Evolutionary conservation across 345 rosid species (phyloP).

Genomic region (Corchorus olitorius): DNA sequence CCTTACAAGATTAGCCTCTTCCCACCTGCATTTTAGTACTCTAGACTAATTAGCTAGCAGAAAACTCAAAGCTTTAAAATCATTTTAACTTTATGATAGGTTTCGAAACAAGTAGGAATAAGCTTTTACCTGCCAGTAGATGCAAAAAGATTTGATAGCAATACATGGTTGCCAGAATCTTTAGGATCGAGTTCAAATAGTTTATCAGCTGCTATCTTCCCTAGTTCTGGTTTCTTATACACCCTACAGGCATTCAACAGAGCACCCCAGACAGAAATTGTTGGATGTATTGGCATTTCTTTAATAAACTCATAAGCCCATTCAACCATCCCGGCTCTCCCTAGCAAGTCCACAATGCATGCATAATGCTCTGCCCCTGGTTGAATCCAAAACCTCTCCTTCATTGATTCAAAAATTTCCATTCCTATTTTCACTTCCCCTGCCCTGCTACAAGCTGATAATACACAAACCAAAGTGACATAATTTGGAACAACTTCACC

Average conservation of each 20-base stretch:
- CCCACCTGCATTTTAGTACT: constrained; percentile 58
- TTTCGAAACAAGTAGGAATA: neutral
- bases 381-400: constrained; percentile 49
- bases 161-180: constrained; percentile 79
- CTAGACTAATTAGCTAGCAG: neutral
- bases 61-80: neutral
- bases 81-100: neutral
- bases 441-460: constrained; percentile 87
- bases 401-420: constrained; percentile 69
- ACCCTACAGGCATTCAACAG: constrained; percentile 89
- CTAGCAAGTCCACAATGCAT: constrained; percentile 81
- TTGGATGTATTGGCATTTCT: constrained; percentile 70
- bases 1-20: constrained; percentile 70
- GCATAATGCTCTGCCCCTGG: constrained; percentile 85
- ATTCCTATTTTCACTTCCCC: constrained; percentile 67
- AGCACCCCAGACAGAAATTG: too few species aligned
- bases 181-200: constrained; percentile 76
- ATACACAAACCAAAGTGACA: constrained; percentile 69
- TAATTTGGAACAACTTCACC: constrained; percentile 56
- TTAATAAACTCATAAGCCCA: constrained; percentile 57
- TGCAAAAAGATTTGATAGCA: constrained; percentile 80
- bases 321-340: constrained; percentile 79
- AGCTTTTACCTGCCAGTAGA: constrained; percentile 65
- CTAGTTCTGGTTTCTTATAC: constrained; percentile 59
- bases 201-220: constrained; percentile 66